These are phyloP conservation scores for Naganishia liquefaciens DNA, from an alignment of 1,284 basidiomycete genomes.

Conservation along the genomic window DNA sequence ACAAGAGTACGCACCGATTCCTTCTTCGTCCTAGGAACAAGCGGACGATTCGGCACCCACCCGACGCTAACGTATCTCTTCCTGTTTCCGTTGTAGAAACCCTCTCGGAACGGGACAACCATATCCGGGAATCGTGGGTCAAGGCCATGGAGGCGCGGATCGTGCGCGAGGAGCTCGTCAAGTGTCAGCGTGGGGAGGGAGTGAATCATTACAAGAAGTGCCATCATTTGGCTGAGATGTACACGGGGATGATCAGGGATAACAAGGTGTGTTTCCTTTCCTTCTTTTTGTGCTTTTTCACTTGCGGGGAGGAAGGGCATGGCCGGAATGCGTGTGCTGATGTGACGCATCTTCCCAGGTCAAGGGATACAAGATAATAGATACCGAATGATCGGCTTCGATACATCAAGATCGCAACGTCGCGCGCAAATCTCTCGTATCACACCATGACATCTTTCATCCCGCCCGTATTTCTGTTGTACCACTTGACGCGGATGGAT, in stretches of 20 bases:
- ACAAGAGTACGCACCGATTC: slow-evolving; percentile 32
- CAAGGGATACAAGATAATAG: slow-evolving; percentile 61
- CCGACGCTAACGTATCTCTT: neutral
- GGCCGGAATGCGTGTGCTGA: neutral
- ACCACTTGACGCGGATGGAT: no score
- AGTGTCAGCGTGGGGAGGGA: slow-evolving; percentile 88
- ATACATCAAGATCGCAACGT: neutral
- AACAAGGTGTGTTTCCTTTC: slow-evolving; percentile 68
- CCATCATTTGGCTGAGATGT: slow-evolving; percentile 81
- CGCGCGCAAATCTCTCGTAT: no score
- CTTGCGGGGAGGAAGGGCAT: no score
- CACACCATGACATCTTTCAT: no score
- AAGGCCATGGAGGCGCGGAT: slow-evolving; percentile 90
- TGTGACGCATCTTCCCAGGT: slow-evolving; percentile 51
- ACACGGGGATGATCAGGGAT: slow-evolving; percentile 76
- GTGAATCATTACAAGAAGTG: slow-evolving; percentile 90
- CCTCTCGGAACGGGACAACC: slow-evolving; percentile 66
- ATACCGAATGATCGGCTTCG: slow-evolving; percentile 44
- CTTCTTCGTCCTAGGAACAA: neutral
- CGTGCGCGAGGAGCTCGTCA: slow-evolving; percentile 83
- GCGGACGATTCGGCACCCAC: neutral
- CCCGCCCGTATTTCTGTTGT: no score
- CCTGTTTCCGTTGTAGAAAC: slow-evolving; percentile 47
- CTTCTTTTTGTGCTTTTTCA: neutral
- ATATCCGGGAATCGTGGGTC: slow-evolving; percentile 90